Conservation (phyloP, 2,329 filamentous ascomycete species). For the Calonectria hawksworthii region DNA sequence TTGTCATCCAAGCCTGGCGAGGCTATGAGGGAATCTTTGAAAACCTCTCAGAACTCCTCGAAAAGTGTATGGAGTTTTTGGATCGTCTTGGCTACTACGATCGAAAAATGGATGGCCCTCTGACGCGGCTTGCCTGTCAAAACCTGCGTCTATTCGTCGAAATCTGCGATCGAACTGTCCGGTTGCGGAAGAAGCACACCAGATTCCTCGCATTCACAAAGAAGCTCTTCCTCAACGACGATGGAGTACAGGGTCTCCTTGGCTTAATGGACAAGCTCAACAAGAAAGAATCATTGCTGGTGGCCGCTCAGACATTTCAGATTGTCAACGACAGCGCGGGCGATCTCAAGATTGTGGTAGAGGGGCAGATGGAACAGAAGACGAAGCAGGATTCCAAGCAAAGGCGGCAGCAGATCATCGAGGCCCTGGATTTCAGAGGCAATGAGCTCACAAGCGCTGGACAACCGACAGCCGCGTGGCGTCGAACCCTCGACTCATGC, state of each 20-base stretch:
- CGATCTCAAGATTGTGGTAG: background rate
- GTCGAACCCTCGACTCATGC: background rate
- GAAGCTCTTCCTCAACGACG: constrained; percentile 14
- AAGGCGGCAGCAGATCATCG: background rate
- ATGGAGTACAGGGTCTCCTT: constrained; percentile 10
- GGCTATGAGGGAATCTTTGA: constrained; percentile 15
- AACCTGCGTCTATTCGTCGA: constrained; percentile 13
- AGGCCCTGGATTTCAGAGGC: background rate
- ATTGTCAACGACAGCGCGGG: background rate
- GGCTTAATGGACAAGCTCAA: background rate
- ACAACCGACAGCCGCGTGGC: background rate
- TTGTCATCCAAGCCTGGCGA: constrained; percentile 8
- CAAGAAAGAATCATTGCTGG: background rate
- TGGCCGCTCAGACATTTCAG: constrained; percentile 9
- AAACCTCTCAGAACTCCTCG: background rate
- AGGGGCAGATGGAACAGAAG: constrained; percentile 5
- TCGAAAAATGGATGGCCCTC: background rate
- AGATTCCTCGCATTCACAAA: constrained; percentile 6
- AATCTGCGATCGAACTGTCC: constrained; percentile 4
- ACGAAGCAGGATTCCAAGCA: background rate
- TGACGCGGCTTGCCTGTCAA: constrained; percentile 4
- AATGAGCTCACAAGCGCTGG: background rate
- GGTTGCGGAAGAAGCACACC: background rate
- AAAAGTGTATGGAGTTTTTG: background rate
- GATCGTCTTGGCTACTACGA: constrained; percentile 10